Evolutionary conservation across 805 yeast genomes (phyloP).

Genomic region (Kregervanrija fluxuum): DNA sequence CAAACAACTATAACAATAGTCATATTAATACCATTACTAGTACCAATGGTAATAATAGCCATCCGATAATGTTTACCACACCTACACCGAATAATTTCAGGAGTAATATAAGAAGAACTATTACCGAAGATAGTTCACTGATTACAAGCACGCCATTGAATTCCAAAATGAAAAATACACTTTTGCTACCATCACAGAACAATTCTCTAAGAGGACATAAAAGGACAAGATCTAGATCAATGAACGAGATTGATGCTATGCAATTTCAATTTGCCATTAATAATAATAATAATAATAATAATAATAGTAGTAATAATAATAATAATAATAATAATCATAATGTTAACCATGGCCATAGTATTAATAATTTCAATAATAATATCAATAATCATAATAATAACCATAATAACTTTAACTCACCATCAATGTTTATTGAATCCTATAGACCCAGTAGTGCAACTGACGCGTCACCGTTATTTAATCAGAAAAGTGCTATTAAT

Average conservation of each 20-base stretch:
- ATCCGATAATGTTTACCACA: no score
- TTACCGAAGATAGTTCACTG: neutral
- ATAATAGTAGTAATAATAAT: neutral
- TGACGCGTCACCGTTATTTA: no score
- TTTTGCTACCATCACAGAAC: neutral
- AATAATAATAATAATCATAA: neutral
- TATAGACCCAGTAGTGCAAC: no score
- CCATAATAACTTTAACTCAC: no score
- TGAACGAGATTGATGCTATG: constrained; percentile 23
- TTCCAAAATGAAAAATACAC: no score
- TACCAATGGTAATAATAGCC: no score
- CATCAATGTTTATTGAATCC: no score
- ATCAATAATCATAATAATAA: no score
- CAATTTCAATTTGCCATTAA: constrained; percentile 5
- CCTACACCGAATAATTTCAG: no score
- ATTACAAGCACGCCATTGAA: neutral
- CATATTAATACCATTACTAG: no score
- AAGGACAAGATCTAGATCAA: constrained; percentile 29
- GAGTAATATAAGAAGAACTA: neutral
- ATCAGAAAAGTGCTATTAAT: no score
- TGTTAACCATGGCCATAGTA: neutral
- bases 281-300: neutral
- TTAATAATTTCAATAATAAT: no score
- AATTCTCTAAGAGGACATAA: constrained; percentile 23
- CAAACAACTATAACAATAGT: neutral